Base-by-base conservation (phyloP, 306 rosid genomes). In the Pterocarpus macrocarpus region DNA sequence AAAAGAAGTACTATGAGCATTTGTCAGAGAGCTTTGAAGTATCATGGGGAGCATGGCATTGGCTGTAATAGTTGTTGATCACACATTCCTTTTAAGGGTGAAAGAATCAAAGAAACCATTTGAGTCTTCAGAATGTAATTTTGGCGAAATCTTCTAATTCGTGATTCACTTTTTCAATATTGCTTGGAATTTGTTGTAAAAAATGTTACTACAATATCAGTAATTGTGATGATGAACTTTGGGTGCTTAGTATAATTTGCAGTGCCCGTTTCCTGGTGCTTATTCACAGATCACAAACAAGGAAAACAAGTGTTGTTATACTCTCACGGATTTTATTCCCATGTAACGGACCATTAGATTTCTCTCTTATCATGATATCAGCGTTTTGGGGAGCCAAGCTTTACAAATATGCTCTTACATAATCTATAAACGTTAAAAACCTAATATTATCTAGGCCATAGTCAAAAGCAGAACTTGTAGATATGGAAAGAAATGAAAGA, bases 401-500 rank as follows among this genome's bases (percentile, higher is more conserved):
- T n/a, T n/a, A n/a, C n/a, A n/a, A n/a, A n/a, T n/a, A n/a, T n/a
- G n/a, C n/a, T n/a, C n/a, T n/a, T n/a, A n/a, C n/a, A n/a, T n/a
- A n/a, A n/a, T n/a, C n/a, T n/a, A n/a, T n/a, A n/a, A n/a, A n/a
- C n/a, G n/a, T n/a, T n/a, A n/a, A n/a, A n/a, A n/a, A n/a, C n/a
- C n/a, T n/a, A n/a, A n/a, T n/a, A n/a, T n/a, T n/a, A 97, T 97
- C 62, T n/a, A n/a, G 86, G 90, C 88, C 80, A 91, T 1, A 92
- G 95, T n/a, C n/a, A n/a, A n/a, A n/a, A 0, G 86, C 98, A 81
- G 98, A 97, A 64, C 92, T 87, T 90, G 98, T 94, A 79, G 98
- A 93, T 61, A n/a, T n/a, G n/a, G n/a, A n/a, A n/a, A n/a, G n/a
- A n/a, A n/a, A n/a, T n/a, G n/a, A n/a, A n/a, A n/a, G n/a, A n/a